A percentile compares a stretch with the other conserved stretches of the same genome.
Conservation (phyloP, 2,329 filamentous ascomycete species). For the Penicillium frequentans region DNA sequence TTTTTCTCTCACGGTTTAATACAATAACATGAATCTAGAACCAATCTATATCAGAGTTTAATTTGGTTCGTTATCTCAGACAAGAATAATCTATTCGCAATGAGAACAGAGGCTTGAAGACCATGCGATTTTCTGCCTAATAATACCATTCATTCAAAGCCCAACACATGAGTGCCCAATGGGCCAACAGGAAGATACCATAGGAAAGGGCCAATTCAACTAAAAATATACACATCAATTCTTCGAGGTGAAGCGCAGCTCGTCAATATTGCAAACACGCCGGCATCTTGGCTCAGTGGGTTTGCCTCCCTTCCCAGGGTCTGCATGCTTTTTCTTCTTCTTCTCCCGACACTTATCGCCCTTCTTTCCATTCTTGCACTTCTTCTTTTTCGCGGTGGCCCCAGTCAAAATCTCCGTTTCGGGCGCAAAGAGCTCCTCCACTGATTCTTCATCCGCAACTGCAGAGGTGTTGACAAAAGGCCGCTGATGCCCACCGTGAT, state of each 20-base stretch:
- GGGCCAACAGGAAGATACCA: neutral
- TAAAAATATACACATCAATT: slow-evolving; percentile 1
- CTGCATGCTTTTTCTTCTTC: neutral
- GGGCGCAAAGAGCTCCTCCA: neutral
- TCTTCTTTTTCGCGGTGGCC: slow-evolving; percentile 4
- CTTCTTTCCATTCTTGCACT: slow-evolving; percentile 15
- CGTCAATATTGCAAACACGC: slow-evolving; percentile 18
- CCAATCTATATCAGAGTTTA: neutral
- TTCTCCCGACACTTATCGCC: slow-evolving; percentile 13
- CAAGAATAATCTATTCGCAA: neutral
- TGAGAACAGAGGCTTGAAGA: neutral
- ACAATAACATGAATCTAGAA: neutral
- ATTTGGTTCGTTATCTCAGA: neutral
- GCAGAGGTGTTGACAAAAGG: neutral
- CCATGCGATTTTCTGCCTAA: neutral
- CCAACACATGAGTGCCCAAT: neutral
- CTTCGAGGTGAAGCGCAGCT: slow-evolving; percentile 6
- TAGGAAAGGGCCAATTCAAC: neutral
- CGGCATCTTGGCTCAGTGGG: slow-evolving; percentile 2
- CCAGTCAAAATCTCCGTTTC: slow-evolving; percentile 10
- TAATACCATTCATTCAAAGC: neutral
- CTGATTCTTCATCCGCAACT: neutral
- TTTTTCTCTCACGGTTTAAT: neutral
- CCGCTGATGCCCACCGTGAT: slow-evolving; percentile 16
- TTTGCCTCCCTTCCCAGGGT: neutral